Conservation (phyloP, 805 yeast species). For the Lipomyces starkeyi region DNA sequence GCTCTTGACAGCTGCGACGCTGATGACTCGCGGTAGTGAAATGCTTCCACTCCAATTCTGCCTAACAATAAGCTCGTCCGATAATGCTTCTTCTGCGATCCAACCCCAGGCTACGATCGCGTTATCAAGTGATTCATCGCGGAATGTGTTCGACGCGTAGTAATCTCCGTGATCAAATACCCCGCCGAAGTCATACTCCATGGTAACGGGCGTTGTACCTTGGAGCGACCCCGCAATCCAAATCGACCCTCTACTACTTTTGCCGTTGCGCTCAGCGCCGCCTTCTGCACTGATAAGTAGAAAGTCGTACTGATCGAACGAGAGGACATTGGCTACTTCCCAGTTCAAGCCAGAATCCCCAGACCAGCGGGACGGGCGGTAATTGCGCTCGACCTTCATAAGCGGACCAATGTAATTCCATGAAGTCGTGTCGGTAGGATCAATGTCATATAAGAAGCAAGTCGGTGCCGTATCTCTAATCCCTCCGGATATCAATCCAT, state of each 20-base stretch:
- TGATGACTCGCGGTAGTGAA: conserved; percentile 5
- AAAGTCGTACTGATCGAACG: not conserved
- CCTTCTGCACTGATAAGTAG: conserved; percentile 13
- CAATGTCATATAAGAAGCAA: conserved; percentile 11
- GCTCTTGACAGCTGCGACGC: not conserved
- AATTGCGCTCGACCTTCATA: conserved; percentile 5
- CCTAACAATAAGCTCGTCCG: not conserved
- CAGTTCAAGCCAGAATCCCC: conserved; percentile 12
- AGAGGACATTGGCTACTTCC: conserved; percentile 11
- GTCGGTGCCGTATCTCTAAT: conserved; percentile 7
- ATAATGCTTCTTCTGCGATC: conserved; percentile 7
- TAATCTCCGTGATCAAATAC: conserved; percentile 6
- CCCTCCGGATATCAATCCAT: conserved; percentile 14
- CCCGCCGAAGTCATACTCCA: conserved; percentile 10
- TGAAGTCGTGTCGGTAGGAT: not conserved
- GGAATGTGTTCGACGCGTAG: conserved; percentile 16
- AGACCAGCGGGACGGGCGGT: conserved; percentile 16
- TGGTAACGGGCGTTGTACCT: not conserved
- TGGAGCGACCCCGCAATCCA: conserved; percentile 10
- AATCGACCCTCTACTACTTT: not conserved
- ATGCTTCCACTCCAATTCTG: conserved; percentile 14
- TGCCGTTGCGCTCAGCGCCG: not conserved
- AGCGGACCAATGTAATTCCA: conserved; percentile 10
- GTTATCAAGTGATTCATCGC: conserved; percentile 2
- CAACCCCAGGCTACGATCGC: conserved; percentile 13